Percentiles rank a stretch among this genome's conserved stretches.
Evolutionary conservation across 78 protist genomes (phyloP).

Genomic region (Thecamonas trahens): DNA sequence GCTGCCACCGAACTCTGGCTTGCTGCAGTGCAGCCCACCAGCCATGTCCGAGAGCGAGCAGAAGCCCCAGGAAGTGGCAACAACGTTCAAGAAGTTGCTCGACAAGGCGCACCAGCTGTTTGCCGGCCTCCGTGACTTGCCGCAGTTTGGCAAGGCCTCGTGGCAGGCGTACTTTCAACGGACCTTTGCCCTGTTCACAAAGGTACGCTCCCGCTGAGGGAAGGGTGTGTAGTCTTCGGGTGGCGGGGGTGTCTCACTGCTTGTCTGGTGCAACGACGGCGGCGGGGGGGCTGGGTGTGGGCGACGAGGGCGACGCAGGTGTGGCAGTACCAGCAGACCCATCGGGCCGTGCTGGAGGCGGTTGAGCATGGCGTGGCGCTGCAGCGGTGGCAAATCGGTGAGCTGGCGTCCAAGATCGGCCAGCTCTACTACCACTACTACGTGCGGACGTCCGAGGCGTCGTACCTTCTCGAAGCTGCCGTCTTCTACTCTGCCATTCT

Average conservation of each 20-base stretch:
- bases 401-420: slow-evolving; percentile 32
- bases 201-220: background rate
- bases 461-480: slow-evolving; percentile 7
- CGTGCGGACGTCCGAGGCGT: slow-evolving; percentile 20
- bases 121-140: slow-evolving; percentile 13
- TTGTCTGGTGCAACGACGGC: background rate
- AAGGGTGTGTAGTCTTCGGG: background rate
- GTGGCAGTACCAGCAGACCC: slow-evolving; percentile 24
- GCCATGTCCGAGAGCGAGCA: no score
- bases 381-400: slow-evolving; percentile 28
- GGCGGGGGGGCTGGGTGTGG: background rate
- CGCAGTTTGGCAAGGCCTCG: background rate
- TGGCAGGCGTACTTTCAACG: slow-evolving; percentile 12
- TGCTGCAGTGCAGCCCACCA: no score
- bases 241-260: background rate
- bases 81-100: background rate
- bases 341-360: background rate
- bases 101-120: slow-evolving; percentile 8
- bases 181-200: slow-evolving; percentile 8
- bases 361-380: background rate
- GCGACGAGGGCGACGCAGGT: background rate
- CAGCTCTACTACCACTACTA: slow-evolving; percentile 47
- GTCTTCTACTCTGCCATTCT: slow-evolving; percentile 24
- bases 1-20: no score
- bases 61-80: no score